Evolutionary conservation across 2,329 filamentous ascomycete genomes (phyloP).

Genomic region (Sporothrix mexicana): DNA sequence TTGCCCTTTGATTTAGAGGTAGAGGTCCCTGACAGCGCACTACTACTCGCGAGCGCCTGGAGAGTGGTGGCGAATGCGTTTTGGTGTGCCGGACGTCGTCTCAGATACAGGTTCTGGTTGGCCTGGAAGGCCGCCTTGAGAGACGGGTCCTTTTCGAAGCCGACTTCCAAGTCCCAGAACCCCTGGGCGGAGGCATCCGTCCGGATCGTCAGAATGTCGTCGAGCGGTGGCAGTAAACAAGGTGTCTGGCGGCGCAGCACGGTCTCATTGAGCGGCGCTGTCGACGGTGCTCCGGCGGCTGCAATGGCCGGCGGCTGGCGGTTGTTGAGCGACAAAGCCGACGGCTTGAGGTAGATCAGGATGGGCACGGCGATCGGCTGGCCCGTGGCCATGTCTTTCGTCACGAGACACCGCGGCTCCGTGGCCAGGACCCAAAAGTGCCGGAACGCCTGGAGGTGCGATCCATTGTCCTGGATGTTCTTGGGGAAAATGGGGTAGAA

Average conservation of each 20-base stretch:
- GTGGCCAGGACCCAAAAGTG: conserved; percentile 97
- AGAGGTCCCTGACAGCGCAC: not conserved
- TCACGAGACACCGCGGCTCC: conserved; percentile 85
- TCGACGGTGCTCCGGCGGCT: conserved; percentile 47
- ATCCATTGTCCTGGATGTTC: conserved; percentile 89
- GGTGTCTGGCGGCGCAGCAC: conserved; percentile 57
- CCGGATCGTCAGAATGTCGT: conserved; percentile 63
- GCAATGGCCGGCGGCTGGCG: conserved; percentile 36
- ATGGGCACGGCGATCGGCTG: conserved; percentile 78
- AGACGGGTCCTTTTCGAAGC: conserved; percentile 68
- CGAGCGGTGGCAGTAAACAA: conserved; percentile 68
- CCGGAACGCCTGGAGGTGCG: conserved; percentile 92
- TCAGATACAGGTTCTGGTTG: conserved; percentile 76
- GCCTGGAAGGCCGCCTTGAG: conserved; percentile 69
- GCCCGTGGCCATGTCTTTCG: conserved; percentile 83
- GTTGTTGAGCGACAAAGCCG: conserved; percentile 29
- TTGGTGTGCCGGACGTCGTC: conserved; percentile 71
- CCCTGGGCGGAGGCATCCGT: conserved; percentile 66
- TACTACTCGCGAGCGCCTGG: conserved; percentile 65
- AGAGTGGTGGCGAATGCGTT: conserved; percentile 75
- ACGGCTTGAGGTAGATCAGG: conserved; percentile 61
- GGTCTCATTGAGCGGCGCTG: conserved; percentile 45
- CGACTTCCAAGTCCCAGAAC: conserved; percentile 82
- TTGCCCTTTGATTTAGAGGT: conserved; percentile 38
- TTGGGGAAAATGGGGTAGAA: conserved; percentile 95